phyloP scores from a whole-genome alignment of 2,329 filamentous ascomycete genomes.

The Xylariales sp. region DNA sequence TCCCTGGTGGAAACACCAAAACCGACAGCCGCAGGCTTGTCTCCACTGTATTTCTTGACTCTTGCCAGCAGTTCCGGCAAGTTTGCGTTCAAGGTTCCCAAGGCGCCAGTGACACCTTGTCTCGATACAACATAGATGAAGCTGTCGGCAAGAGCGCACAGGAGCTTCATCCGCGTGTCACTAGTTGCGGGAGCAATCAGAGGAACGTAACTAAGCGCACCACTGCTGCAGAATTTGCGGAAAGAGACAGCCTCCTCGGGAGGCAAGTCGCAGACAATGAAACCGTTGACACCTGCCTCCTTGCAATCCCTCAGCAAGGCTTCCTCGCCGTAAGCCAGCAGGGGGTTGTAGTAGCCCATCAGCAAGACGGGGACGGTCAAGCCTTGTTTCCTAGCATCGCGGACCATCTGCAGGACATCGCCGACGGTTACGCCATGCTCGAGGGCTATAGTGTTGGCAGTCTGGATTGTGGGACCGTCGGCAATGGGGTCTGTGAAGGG shows the following conservation, averaged over 20 bases:
- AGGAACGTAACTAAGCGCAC: slow-evolving; percentile 90
- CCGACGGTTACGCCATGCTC: slow-evolving; percentile 82
- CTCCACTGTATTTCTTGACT: slow-evolving; percentile 88
- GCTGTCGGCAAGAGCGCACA: slow-evolving; percentile 94
- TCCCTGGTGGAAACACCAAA: slow-evolving; percentile 96
- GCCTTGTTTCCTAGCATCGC: slow-evolving; percentile 71
- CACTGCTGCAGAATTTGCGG: slow-evolving; percentile 75
- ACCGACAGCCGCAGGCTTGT: slow-evolving; percentile 85
- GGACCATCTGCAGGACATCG: slow-evolving; percentile 77
- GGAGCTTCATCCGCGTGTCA: slow-evolving; percentile 86
- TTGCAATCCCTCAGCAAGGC: slow-evolving; percentile 79
- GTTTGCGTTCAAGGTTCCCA: slow-evolving; percentile 73
- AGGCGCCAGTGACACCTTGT: slow-evolving; percentile 93
- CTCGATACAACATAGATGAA: slow-evolving; percentile 98
- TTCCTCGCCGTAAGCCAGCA: slow-evolving; percentile 92
- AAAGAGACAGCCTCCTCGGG: slow-evolving; percentile 95
- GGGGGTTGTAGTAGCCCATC: slow-evolving; percentile 99
- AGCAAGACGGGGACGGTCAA: slow-evolving; percentile 80
- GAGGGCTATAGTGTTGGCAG: slow-evolving; percentile 85
- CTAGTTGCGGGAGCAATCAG: slow-evolving; percentile 93
- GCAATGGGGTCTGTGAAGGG: slow-evolving; percentile 98
- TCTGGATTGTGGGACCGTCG: slow-evolving; percentile 96
- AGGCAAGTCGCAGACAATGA: slow-evolving; percentile 93
- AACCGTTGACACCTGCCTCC: slow-evolving; percentile 84
- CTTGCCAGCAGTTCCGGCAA: slow-evolving; percentile 77